A percentile compares a stretch with the other conserved stretches of the same genome.
phyloP scores from a whole-genome alignment of 2,329 filamentous ascomycete genomes.

The Colletotrichum costaricense region DNA sequence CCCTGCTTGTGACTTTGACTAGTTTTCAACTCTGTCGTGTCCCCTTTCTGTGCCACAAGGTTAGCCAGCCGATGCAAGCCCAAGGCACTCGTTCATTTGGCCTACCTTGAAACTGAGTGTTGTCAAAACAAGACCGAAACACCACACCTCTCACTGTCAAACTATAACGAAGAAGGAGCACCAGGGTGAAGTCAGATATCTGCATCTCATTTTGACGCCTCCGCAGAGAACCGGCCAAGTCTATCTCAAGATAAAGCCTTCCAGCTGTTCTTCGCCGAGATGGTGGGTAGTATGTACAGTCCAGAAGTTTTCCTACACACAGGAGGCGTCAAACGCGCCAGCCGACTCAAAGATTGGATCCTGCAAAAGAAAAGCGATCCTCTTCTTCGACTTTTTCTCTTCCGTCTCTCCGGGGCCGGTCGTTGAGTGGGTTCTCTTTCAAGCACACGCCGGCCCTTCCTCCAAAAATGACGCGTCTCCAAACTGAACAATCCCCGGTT shows the following conservation, averaged over 20 bases:
- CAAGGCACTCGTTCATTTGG: neutral
- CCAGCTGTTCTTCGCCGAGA: neutral
- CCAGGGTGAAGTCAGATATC: slow-evolving; percentile 18
- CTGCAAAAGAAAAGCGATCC: neutral
- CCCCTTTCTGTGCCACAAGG: too few relatives aligned
- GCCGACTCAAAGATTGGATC: neutral
- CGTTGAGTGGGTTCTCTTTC: neutral
- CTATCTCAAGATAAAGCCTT: neutral
- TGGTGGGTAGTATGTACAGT: slow-evolving; percentile 23
- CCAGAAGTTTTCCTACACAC: slow-evolving; percentile 6
- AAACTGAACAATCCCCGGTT: slow-evolving; percentile 22
- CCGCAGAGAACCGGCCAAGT: neutral
- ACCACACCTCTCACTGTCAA: too few relatives aligned
- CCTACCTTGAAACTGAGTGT: neutral
- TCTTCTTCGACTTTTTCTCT: neutral
- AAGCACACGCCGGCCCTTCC: neutral
- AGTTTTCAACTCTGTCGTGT: neutral
- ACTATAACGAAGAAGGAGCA: neutral
- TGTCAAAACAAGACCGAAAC: neutral
- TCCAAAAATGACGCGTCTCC: slow-evolving; percentile 5
- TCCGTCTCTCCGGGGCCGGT: neutral
- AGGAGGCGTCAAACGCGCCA: slow-evolving; percentile 15
- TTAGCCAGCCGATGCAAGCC: too few relatives aligned
- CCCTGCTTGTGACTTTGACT: neutral
- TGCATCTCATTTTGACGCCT: slow-evolving; percentile 18